Conservation (phyloP, 1,284 basidiomycete species). For the Trichosporon ovoides region DNA sequence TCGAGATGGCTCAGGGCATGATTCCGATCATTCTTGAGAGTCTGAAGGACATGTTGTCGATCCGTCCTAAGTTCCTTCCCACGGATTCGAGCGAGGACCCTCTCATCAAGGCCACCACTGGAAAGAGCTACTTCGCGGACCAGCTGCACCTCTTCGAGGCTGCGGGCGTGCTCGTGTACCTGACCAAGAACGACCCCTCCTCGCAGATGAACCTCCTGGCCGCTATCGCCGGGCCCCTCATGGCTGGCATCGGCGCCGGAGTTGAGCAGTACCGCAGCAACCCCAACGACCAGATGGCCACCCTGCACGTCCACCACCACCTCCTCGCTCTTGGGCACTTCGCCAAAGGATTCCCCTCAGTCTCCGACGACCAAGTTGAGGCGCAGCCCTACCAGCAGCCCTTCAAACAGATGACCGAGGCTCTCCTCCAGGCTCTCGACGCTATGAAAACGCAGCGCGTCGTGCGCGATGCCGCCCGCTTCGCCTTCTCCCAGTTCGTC, state of each 20-base stretch:
- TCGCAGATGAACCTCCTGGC: conserved; percentile 68
- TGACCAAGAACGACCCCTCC: conserved; percentile 62
- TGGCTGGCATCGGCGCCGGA: conserved; percentile 67
- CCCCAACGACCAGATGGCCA: conserved; percentile 51
- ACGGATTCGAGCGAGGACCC: conserved; percentile 54
- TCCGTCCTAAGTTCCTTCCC: conserved; percentile 50
- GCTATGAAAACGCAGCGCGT: conserved; percentile 81
- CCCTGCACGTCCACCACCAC: conserved; percentile 85
- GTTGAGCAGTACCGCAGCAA: conserved; percentile 54
- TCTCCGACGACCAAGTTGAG: conserved; percentile 64
- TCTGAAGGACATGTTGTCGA: conserved; percentile 57
- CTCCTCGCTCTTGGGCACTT: conserved; percentile 93
- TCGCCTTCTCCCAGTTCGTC: conserved; percentile 89
- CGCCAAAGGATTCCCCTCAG: conserved; percentile 94
- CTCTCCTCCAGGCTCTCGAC: conserved; percentile 79
- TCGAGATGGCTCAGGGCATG: conserved; percentile 71
- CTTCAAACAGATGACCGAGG: conserved; percentile 82
- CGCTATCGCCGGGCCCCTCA: conserved; percentile 73
- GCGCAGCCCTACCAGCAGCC: conserved; percentile 70
- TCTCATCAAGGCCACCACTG: conserved; percentile 71
- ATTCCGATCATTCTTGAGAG: conserved; percentile 66
- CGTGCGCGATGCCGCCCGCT: conserved; percentile 84
- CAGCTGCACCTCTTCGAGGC: conserved; percentile 96
- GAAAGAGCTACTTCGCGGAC: conserved; percentile 65
- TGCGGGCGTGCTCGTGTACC: conserved; percentile 72